phyloP scores from a whole-genome alignment of 805 yeast species.

The Ogataea parapolymorpha region DNA sequence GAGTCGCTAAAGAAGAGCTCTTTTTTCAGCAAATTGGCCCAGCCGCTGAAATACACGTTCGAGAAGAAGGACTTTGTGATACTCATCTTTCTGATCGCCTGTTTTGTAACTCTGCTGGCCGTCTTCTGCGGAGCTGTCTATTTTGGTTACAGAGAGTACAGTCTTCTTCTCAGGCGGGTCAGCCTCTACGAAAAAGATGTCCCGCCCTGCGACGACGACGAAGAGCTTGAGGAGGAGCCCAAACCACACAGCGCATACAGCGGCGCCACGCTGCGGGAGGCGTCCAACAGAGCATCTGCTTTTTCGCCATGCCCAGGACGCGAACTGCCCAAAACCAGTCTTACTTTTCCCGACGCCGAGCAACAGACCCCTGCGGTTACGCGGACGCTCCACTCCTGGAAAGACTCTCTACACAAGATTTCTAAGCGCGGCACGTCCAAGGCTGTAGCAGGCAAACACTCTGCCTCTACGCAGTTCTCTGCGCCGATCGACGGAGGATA shows the following conservation, averaged over 20 bases:
- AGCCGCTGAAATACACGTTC: constrained; percentile 14
- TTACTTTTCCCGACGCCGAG: neutral
- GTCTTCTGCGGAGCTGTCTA: constrained; percentile 17
- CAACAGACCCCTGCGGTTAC: neutral
- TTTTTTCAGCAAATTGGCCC: constrained; percentile 10
- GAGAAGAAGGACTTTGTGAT: constrained; percentile 18
- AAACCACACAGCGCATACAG: neutral
- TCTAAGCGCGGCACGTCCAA: neutral
- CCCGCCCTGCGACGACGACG: neutral
- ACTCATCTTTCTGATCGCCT: constrained; percentile 12
- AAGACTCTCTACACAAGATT: neutral
- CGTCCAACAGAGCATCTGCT: neutral
- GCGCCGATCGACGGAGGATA: neutral
- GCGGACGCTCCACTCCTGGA: constrained; percentile 1
- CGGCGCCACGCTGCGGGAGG: neutral
- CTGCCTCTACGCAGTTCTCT: neutral
- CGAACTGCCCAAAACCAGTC: neutral
- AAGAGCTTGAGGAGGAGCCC: neutral
- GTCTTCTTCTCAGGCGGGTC: constrained; percentile 12
- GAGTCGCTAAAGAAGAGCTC: constrained; percentile 10
- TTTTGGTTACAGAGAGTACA: constrained; percentile 18
- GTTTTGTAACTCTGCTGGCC: constrained; percentile 14
- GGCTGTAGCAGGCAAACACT: neutral
- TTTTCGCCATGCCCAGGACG: neutral
- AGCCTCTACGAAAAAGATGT: constrained; percentile 13